Evolutionary conservation across 352 stramenopile species (phyloP).

Genomic region (Phytophthora multivora): DNA sequence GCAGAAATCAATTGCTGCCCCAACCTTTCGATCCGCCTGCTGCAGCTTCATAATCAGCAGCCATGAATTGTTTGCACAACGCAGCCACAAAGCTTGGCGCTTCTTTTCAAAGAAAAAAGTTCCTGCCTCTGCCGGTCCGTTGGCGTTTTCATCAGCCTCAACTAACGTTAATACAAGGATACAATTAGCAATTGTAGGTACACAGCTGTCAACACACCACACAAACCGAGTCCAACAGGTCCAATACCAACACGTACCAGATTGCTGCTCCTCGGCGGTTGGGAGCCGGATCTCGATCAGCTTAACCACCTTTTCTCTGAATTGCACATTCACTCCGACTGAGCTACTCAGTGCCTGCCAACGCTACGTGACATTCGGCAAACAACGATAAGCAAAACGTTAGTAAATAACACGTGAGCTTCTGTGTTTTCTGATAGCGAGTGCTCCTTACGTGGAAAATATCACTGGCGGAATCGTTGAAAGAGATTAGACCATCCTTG

Average conservation of each 20-base stretch:
- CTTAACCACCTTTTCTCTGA: constrained; percentile 71
- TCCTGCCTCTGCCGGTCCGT: constrained; percentile 24
- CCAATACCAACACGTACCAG: constrained; percentile 27
- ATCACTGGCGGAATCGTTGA: constrained; percentile 50
- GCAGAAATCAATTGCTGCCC: constrained; percentile 72
- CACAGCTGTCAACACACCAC: background rate
- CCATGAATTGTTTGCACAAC: constrained; percentile 59
- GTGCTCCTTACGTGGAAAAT: constrained; percentile 60
- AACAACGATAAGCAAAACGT: background rate
- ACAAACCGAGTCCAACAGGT: background rate
- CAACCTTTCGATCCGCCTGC: constrained; percentile 66
- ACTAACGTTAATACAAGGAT: constrained; percentile 25
- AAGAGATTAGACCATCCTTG: constrained; percentile 58
- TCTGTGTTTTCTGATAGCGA: background rate
- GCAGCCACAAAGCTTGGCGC: constrained; percentile 71
- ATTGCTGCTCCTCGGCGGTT: constrained; percentile 41
- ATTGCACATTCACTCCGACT: constrained; percentile 70
- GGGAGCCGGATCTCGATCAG: constrained; percentile 65
- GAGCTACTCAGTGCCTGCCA: constrained; percentile 83
- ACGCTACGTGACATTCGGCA: constrained; percentile 34
- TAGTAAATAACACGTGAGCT: background rate
- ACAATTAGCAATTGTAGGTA: background rate
- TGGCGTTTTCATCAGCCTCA: constrained; percentile 22
- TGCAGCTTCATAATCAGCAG: constrained; percentile 76
- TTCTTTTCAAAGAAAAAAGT: constrained; percentile 83